Evolutionary conservation across 1,139 yeast species (phyloP).

Genomic region (Blastobotrys apis): DNA sequence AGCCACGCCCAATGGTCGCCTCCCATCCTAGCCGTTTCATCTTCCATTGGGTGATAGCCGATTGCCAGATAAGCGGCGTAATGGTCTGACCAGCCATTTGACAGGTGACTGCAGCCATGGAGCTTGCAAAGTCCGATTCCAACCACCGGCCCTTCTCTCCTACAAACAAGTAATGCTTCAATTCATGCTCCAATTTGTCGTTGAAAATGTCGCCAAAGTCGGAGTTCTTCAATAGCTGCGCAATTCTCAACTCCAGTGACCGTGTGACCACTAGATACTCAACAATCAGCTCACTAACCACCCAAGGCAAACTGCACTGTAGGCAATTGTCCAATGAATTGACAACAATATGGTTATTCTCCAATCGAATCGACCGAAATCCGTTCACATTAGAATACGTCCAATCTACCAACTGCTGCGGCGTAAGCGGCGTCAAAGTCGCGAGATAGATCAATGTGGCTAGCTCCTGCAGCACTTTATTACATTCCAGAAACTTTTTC

Average conservation of each 20-base stretch:
- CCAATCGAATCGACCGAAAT: not conserved
- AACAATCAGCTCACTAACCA: slow-evolving; percentile 7
- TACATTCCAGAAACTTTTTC: not conserved
- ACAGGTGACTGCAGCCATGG: slow-evolving; percentile 2
- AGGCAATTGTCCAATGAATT: no score
- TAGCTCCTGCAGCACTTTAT: slow-evolving; percentile 1
- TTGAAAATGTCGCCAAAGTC: not conserved
- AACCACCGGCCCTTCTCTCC: slow-evolving; percentile 9
- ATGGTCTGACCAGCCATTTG: slow-evolving; percentile 1
- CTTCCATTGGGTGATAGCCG: not conserved
- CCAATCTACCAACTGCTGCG: slow-evolving; percentile 3
- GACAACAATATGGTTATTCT: not conserved
- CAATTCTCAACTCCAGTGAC: slow-evolving; percentile 3
- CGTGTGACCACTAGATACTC: slow-evolving; percentile 8
- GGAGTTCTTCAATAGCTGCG: not conserved
- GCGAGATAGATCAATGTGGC: slow-evolving; percentile 6
- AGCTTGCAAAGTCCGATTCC: slow-evolving; percentile 1
- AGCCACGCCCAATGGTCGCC: not conserved
- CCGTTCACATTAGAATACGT: not conserved
- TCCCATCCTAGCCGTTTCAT: not conserved
- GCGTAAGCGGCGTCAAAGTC: not conserved
- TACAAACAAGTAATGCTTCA: slow-evolving; percentile 11
- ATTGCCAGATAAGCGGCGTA: slow-evolving; percentile 6
- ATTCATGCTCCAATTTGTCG: not conserved
- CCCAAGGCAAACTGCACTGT: slow-evolving; percentile 8